Conservation (phyloP, 306 rosid genomes). For the Nissolia schottii region DNA sequence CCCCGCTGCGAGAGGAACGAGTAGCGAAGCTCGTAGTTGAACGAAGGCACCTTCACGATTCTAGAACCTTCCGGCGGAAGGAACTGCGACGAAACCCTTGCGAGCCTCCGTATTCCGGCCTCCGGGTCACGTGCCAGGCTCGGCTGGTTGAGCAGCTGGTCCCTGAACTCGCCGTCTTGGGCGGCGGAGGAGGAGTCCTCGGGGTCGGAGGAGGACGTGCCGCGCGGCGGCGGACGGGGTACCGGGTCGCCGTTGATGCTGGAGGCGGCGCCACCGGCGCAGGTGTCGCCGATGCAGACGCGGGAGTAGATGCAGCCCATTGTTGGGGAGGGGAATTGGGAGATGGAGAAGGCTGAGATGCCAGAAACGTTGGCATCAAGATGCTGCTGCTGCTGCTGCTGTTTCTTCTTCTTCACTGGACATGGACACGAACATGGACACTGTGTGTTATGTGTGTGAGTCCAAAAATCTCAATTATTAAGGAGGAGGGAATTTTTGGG, state of each 20-base stretch:
- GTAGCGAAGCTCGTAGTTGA: slow-evolving; percentile 57
- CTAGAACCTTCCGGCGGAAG: slow-evolving; percentile 88
- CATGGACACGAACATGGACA: background rate
- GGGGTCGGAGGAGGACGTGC: background rate
- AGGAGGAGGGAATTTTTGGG: background rate
- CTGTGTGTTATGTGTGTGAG: background rate
- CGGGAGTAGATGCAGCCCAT: slow-evolving; percentile 96
- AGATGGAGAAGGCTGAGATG: slow-evolving; percentile 26
- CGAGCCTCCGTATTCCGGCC: slow-evolving; percentile 67
- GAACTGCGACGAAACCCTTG: slow-evolving; percentile 93
- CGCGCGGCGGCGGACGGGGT: background rate
- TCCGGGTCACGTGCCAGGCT: slow-evolving; percentile 61
- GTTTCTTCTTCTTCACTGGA: background rate
- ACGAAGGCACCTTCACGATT: slow-evolving; percentile 54
- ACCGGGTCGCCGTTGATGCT: slow-evolving; percentile 43
- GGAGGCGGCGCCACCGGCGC: slow-evolving; percentile 51
- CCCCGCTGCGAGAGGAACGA: slow-evolving; percentile 89
- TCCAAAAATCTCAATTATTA: background rate
- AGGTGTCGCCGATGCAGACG: slow-evolving; percentile 70
- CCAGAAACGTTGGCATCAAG: slow-evolving; percentile 40
- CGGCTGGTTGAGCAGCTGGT: slow-evolving; percentile 47
- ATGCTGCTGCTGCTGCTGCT: background rate
- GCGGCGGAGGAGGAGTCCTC: background rate
- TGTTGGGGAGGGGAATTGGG: slow-evolving; percentile 1
- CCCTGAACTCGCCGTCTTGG: slow-evolving; percentile 43